Conservation (phyloP, 148 eudicot species). For the Fagopyrum homotropicum region DNA sequence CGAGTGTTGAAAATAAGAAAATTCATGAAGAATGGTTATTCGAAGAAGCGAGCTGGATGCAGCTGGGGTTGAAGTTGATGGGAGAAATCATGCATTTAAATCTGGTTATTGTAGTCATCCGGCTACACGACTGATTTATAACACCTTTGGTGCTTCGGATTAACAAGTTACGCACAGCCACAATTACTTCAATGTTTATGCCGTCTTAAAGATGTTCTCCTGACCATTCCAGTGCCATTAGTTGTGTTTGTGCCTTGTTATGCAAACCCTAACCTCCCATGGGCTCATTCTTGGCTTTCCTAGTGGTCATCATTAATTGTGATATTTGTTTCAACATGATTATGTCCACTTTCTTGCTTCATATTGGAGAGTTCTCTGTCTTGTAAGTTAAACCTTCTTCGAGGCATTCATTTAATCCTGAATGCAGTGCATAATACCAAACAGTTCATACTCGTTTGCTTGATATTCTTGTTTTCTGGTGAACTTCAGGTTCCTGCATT, state of each 20-base stretch:
- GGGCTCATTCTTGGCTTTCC: not conserved
- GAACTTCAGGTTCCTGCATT: not conserved
- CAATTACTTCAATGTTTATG: not conserved
- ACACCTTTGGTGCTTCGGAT: constrained; percentile 25
- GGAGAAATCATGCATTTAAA: constrained; percentile 27
- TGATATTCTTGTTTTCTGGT: not conserved
- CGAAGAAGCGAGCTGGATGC: constrained; percentile 48
- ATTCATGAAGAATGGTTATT: constrained; percentile 41
- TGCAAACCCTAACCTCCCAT: not conserved
- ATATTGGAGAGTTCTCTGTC: not conserved
- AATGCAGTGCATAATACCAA: not conserved
- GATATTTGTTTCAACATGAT: not conserved
- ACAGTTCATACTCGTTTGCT: not conserved
- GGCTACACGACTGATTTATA: not conserved
- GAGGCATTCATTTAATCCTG: not conserved
- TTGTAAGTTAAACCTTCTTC: not conserved
- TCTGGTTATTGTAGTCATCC: constrained; percentile 41
- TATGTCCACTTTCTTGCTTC: not conserved
- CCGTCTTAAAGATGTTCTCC: not conserved
- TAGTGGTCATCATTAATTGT: not conserved
- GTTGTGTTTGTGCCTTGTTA: not conserved
- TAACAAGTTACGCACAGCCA: constrained; percentile 26
- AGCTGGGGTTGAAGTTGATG: constrained; percentile 50
- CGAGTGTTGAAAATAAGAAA: constrained; percentile 53
- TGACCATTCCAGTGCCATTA: not conserved